These are phyloP conservation scores for Heracleum sosnowskyi DNA, from an alignment of 129 eudicot species.

Conservation along the genomic window DNA sequence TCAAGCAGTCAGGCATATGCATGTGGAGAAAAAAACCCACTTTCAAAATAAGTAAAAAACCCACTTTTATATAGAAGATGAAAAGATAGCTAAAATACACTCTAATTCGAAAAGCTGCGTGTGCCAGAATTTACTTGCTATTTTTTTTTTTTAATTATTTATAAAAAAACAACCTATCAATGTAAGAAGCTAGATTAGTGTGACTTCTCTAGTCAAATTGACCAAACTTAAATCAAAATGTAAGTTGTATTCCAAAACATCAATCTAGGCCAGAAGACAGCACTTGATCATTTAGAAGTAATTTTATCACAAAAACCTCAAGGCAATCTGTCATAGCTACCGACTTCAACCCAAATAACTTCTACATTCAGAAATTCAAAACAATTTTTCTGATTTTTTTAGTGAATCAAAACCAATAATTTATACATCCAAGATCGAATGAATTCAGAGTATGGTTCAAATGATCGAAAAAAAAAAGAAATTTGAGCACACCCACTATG, in stretches of 20 bases:
- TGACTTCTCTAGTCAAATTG: neutral
- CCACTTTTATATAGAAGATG: slow-evolving; percentile 3
- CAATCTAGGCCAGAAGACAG: neutral
- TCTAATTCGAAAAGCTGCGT: neutral
- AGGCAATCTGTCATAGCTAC: neutral
- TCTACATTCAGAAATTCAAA: neutral
- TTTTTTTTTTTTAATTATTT: no score
- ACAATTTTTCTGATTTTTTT: neutral
- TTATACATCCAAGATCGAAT: slow-evolving; percentile 86
- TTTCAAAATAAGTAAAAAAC: neutral
- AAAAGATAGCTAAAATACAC: slow-evolving; percentile 5
- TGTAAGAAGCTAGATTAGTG: neutral
- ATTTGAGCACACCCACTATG: slow-evolving; percentile 69
- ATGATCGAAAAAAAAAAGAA: slow-evolving; percentile 71
- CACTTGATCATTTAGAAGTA: neutral
- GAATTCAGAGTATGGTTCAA: slow-evolving; percentile 76
- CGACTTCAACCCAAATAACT: neutral
- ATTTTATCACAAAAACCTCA: neutral
- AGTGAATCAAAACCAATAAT: neutral
- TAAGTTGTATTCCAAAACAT: neutral
- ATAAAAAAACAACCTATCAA: neutral
- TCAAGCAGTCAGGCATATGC: neutral
- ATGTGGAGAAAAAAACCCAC: neutral
- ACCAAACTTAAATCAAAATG: neutral
- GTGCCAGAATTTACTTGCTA: neutral